Conservation (phyloP, 2,329 filamentous ascomycete genomes). For the Phaeosphaeria sp. region DNA sequence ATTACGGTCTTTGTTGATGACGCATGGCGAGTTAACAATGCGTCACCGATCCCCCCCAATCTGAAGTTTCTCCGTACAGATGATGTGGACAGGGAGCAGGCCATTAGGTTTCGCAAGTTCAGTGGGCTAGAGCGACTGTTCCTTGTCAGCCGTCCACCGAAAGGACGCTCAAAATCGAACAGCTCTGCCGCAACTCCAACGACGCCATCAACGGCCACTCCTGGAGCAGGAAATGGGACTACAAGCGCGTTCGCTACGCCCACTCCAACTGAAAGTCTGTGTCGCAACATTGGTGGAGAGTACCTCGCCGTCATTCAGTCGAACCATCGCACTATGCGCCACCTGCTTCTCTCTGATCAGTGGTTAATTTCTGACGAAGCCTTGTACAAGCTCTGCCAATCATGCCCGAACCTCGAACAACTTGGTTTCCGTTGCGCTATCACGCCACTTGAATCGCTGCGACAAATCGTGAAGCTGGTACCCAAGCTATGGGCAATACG, state of each 20-base stretch:
- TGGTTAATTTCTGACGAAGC: slow-evolving; percentile 60
- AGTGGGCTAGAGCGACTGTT: slow-evolving; percentile 59
- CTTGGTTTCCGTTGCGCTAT: slow-evolving; percentile 63
- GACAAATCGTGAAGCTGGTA: slow-evolving; percentile 44
- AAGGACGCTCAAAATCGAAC: slow-evolving; percentile 27
- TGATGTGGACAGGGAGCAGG: slow-evolving; percentile 53
- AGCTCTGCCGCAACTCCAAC: slow-evolving; percentile 38
- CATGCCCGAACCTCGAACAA: slow-evolving; percentile 65
- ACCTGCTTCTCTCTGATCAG: slow-evolving; percentile 63
- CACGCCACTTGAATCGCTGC: slow-evolving; percentile 52
- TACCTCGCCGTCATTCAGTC: slow-evolving; percentile 60
- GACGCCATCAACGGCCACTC: slow-evolving; percentile 34
- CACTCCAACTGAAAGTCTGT: slow-evolving; percentile 32
- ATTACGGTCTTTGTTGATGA: slow-evolving; percentile 63
- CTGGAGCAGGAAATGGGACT: slow-evolving; percentile 21
- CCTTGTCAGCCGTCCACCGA: slow-evolving; percentile 52
- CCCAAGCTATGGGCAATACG: slow-evolving; percentile 52
- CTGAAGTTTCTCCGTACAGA: slow-evolving; percentile 60
- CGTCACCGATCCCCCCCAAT: slow-evolving; percentile 34
- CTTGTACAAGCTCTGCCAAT: slow-evolving; percentile 59
- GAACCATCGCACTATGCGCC: slow-evolving; percentile 59
- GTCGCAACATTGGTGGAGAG: slow-evolving; percentile 48
- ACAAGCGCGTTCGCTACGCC: slow-evolving; percentile 28
- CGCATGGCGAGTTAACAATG: slow-evolving; percentile 54
- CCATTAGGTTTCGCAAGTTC: slow-evolving; percentile 52